A percentile compares a stretch with the other conserved stretches of the same genome.
phyloP scores from a whole-genome alignment of 768 basidiomycete species.

The Cystobasidium tubakii region DNA sequence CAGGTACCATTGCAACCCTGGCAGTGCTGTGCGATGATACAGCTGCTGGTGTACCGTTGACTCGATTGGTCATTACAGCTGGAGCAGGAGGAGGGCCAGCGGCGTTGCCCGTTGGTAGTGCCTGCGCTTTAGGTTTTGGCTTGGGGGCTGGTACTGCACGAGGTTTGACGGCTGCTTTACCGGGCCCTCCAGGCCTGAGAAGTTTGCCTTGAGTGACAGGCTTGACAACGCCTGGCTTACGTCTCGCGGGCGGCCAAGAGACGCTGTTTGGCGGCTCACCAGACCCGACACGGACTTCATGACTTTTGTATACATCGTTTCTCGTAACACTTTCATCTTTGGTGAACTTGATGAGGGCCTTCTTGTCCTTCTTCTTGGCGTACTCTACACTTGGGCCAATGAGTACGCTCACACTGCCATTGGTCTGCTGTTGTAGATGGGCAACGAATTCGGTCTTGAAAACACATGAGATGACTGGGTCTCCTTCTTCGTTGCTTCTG shows the following conservation, averaged over 20 bases:
- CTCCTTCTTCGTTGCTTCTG: slow-evolving; percentile 79
- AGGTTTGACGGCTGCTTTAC: background rate
- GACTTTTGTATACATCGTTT: slow-evolving; percentile 87
- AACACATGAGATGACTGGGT: slow-evolving; percentile 79
- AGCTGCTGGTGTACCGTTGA: background rate
- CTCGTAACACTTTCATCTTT: slow-evolving; percentile 78
- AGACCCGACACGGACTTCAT: slow-evolving; percentile 75
- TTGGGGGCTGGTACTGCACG: slow-evolving; percentile 49
- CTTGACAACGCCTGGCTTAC: slow-evolving; percentile 76
- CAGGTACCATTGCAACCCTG: background rate
- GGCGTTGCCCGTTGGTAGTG: slow-evolving; percentile 46
- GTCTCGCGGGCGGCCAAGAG: slow-evolving; percentile 75
- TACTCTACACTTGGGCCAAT: slow-evolving; percentile 74
- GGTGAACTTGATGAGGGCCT: slow-evolving; percentile 72
- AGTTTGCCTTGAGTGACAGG: slow-evolving; percentile 81
- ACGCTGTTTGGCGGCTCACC: slow-evolving; percentile 77
- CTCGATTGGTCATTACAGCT: slow-evolving; percentile 17
- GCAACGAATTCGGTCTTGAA: slow-evolving; percentile 94
- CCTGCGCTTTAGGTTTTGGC: slow-evolving; percentile 51
- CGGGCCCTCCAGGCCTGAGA: slow-evolving; percentile 64
- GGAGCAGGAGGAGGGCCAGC: slow-evolving; percentile 46
- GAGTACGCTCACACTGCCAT: slow-evolving; percentile 64
- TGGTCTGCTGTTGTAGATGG: slow-evolving; percentile 72
- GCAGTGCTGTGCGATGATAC: background rate
- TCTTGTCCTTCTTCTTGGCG: slow-evolving; percentile 95